A percentile compares a stretch with the other conserved stretches of the same genome.
Conservation (phyloP, 1,284 basidiomycete species). For the Tylopilus orsonianus region DNA sequence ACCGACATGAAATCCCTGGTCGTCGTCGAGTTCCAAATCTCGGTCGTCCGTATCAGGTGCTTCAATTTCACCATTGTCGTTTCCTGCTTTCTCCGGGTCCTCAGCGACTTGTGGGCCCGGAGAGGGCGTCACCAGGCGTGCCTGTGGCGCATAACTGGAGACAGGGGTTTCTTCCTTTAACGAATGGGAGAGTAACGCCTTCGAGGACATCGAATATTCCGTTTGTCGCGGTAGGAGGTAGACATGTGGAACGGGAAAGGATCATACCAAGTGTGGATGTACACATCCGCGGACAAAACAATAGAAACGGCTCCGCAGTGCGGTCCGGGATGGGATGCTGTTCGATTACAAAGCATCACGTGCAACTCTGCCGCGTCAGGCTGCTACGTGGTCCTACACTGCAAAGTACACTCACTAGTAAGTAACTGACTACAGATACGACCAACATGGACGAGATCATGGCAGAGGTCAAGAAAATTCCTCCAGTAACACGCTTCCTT, state of each 20-base stretch:
- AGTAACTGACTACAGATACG: too few relatives aligned
- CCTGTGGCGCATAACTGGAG: too few relatives aligned
- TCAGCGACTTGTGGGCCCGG: not conserved
- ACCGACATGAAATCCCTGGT: slow-evolving; percentile 3
- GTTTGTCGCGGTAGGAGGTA: not conserved
- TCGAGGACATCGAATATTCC: slow-evolving; percentile 17
- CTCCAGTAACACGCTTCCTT: slow-evolving; percentile 80
- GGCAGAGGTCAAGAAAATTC: slow-evolving; percentile 76
- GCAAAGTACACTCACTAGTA: too few relatives aligned
- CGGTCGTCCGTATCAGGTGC: not conserved
- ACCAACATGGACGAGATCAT: slow-evolving; percentile 37
- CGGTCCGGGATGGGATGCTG: not conserved
- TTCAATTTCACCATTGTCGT: not conserved
- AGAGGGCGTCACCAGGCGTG: not conserved
- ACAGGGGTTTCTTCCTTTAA: slow-evolving; percentile 11
- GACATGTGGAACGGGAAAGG: slow-evolving; percentile 12
- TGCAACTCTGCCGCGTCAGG: slow-evolving; percentile 2
- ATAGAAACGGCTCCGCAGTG: not conserved
- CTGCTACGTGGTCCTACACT: not conserved
- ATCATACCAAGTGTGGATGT: not conserved
- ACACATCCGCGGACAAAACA: not conserved
- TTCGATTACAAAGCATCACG: slow-evolving; percentile 3
- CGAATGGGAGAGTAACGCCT: slow-evolving; percentile 3
- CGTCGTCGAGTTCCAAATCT: slow-evolving; percentile 11
- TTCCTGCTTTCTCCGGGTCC: slow-evolving; percentile 5